phyloP scores from a whole-genome alignment of 169 alveolate species.

The Perkinsus chesapeaki region DNA sequence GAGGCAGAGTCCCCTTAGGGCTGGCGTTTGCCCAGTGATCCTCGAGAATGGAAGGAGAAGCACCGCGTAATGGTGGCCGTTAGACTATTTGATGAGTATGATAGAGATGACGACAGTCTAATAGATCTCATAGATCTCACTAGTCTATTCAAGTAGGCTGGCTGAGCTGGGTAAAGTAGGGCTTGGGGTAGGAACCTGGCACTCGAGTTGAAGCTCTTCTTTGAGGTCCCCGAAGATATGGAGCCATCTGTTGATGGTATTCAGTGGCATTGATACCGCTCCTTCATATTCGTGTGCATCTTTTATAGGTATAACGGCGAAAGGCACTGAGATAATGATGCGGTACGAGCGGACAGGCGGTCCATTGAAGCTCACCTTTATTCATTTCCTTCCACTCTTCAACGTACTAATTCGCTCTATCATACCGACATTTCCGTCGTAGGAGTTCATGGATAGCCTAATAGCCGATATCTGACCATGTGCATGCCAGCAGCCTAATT shows the following conservation, averaged over 20 bases:
- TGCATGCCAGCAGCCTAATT: background rate
- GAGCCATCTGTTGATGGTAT: background rate
- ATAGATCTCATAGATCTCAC: background rate
- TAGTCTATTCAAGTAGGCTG: background rate
- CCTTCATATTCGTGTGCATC: background rate
- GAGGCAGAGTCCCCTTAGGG: background rate
- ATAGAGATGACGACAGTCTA: background rate
- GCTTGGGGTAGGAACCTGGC: background rate
- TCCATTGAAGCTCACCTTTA: background rate
- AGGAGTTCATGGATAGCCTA: background rate
- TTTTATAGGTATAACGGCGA: background rate
- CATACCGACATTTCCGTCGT: background rate
- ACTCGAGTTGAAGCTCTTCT: background rate
- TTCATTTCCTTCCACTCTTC: background rate
- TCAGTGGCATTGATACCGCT: background rate
- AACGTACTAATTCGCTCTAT: background rate
- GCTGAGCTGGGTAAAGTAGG: background rate
- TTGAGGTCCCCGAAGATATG: background rate
- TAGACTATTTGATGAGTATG: background rate
- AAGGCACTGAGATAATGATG: background rate
- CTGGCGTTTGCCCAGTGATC: background rate
- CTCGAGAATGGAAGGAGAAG: background rate
- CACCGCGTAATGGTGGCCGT: background rate
- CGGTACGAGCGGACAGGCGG: background rate
- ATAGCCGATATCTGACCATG: background rate